Evolutionary conservation across 1,284 basidiomycete genomes (phyloP).

Genomic region (Inonotus obliquus): DNA sequence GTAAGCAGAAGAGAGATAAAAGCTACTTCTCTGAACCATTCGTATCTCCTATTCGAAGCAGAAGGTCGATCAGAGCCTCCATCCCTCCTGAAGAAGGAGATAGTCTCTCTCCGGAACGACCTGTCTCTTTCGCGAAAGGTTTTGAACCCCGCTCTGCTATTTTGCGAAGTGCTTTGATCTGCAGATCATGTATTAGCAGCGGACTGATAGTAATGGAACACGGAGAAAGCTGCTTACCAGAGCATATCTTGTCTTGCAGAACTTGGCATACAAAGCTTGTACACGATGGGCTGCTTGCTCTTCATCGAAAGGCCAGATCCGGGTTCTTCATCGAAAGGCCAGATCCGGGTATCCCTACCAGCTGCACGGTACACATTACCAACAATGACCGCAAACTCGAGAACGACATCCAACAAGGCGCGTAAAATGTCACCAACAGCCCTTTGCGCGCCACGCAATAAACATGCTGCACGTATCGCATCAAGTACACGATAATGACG

Average conservation of each 20-base stretch:
- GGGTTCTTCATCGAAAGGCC: too few relatives aligned
- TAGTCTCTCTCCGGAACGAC: slow-evolving; percentile 20
- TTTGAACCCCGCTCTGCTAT: slow-evolving; percentile 30
- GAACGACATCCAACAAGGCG: slow-evolving; percentile 58
- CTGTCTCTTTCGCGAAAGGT: slow-evolving; percentile 25
- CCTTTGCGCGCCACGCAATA: slow-evolving; percentile 70
- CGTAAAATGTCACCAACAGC: slow-evolving; percentile 63
- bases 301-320: slow-evolving; percentile 42
- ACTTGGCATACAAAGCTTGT: slow-evolving; percentile 49
- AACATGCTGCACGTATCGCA: slow-evolving; percentile 70
- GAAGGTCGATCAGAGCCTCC: slow-evolving; percentile 26
- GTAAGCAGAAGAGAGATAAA: neutral
- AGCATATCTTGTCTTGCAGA: slow-evolving; percentile 48
- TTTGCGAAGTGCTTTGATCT: slow-evolving; percentile 32
- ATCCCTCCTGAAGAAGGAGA: slow-evolving; percentile 26
- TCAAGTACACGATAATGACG: slow-evolving; percentile 71
- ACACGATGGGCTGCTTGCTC: slow-evolving; percentile 54
- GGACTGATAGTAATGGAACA: neutral
- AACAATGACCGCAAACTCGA: slow-evolving; percentile 67
- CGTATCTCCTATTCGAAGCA: slow-evolving; percentile 20
- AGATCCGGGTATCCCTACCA: slow-evolving; percentile 31
- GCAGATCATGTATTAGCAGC: neutral
- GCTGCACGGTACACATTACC: slow-evolving; percentile 48
- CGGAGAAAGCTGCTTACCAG: slow-evolving; percentile 44
- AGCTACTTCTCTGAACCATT: neutral